These are phyloP conservation scores for Micromonas pusilla DNA, from an alignment of 139 green algal species.

Conservation along the genomic window DNA sequence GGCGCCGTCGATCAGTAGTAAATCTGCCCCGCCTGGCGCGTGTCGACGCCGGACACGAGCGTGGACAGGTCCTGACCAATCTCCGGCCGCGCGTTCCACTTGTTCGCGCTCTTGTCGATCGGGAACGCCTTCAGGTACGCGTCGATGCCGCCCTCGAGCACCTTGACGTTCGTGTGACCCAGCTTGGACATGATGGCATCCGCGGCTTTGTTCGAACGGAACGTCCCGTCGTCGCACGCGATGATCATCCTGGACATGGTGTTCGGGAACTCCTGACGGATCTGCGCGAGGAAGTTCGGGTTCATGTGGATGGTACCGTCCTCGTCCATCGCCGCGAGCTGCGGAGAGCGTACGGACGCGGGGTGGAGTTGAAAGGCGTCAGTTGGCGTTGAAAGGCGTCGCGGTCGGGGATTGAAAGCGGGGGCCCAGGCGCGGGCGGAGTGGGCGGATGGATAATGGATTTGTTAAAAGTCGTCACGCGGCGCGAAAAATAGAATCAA, in stretches of 20 bases:
- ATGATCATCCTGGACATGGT: conserved; percentile 24
- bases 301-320: neutral
- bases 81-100: conserved; percentile 3
- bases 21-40: neutral
- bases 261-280: conserved; percentile 26
- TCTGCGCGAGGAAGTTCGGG: conserved; percentile 20
- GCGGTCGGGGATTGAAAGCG: neutral
- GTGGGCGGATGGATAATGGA: too few species aligned
- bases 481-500: too few species aligned
- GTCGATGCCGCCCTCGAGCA: conserved; percentile 20
- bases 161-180: conserved; percentile 14
- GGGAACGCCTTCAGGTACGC: conserved; percentile 19
- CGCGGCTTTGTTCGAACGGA: neutral
- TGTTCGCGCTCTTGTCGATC: conserved; percentile 7
- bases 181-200: neutral
- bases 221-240: conserved; percentile 26
- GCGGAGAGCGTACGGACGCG: too few species aligned
- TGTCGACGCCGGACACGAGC: conserved; percentile 23
- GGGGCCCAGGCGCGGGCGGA: too few species aligned
- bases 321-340: conserved; percentile 5
- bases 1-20: too few species aligned
- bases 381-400: neutral
- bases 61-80: conserved; percentile 17
- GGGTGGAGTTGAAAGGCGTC: neutral
- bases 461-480: too few species aligned